A percentile compares a stretch with the other conserved stretches of the same genome.
Conservation (phyloP, 345 rosid genomes). For the Murraya paniculata region DNA sequence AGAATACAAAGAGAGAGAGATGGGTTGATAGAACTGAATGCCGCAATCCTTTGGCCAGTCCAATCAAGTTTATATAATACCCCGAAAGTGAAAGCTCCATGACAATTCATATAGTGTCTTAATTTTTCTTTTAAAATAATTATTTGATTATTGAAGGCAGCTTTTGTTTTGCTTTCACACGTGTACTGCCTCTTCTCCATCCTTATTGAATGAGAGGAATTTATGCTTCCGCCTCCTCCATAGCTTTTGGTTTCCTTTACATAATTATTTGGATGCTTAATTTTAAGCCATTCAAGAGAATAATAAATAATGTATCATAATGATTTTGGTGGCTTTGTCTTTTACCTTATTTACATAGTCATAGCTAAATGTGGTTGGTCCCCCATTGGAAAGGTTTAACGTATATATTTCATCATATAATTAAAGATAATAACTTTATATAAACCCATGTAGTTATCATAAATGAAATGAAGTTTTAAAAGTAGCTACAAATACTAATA, state of each 20-base stretch:
- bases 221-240: slow-evolving; percentile 30
- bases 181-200: slow-evolving; percentile 40
- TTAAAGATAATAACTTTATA: too few species aligned
- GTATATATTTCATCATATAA: too few species aligned
- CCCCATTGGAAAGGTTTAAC: too few species aligned
- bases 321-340: too few species aligned
- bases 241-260: slow-evolving; percentile 2
- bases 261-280: background rate
- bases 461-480: too few species aligned
- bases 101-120: too few species aligned
- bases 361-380: too few species aligned
- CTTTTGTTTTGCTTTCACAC: slow-evolving; percentile 21
- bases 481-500: too few species aligned
- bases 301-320: background rate
- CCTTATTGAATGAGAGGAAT: slow-evolving; percentile 31
- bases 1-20: background rate
- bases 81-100: slow-evolving; percentile 8
- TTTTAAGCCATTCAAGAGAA: background rate
- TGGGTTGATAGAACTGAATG: slow-evolving; percentile 11
- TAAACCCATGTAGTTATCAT: too few species aligned
- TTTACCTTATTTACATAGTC: too few species aligned
- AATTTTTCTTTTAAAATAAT: too few species aligned
- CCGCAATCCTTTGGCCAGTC: slow-evolving; percentile 34
- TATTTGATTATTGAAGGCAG: background rate
- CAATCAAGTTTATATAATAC: slow-evolving; percentile 27